phyloP scores from a whole-genome alignment of 768 basidiomycete genomes.

The Lentinula edodes region DNA sequence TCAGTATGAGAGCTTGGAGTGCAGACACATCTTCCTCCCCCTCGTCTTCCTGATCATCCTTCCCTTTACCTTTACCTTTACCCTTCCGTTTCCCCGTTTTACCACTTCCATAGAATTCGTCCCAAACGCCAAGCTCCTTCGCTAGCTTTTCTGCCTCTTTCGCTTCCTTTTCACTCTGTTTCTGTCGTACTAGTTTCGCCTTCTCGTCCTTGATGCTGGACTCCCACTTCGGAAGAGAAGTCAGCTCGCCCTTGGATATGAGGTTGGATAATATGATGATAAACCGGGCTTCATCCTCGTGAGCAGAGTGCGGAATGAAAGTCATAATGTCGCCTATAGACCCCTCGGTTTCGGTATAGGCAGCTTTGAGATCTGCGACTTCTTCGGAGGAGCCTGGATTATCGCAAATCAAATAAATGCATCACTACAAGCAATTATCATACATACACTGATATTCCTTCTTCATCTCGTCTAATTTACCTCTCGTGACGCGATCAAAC shows the following conservation, averaged over 20 bases:
- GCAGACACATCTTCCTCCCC: constrained; percentile 61
- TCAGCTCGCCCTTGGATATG: constrained; percentile 57
- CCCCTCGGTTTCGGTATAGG: constrained; percentile 70
- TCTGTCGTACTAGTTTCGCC: constrained; percentile 65
- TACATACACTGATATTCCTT: constrained; percentile 67
- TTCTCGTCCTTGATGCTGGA: constrained; percentile 74
- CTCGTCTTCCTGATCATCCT: constrained; percentile 22
- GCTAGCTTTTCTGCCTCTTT: constrained; percentile 80
- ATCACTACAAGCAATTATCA: neutral
- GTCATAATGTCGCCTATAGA: constrained; percentile 79
- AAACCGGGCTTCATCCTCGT: constrained; percentile 84
- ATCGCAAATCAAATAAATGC: neutral
- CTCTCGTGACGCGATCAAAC: constrained; percentile 82
- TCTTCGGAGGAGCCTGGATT: constrained; percentile 80
- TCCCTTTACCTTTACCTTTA: constrained; percentile 28
- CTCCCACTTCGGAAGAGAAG: constrained; percentile 57
- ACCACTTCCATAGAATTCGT: constrained; percentile 83
- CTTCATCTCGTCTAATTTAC: constrained; percentile 89
- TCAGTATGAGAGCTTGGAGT: constrained; percentile 77
- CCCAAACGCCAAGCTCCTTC: constrained; percentile 89
- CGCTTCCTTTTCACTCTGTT: constrained; percentile 74
- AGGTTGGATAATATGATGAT: constrained; percentile 60
- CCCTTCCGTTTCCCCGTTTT: constrained; percentile 55
- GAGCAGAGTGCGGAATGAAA: constrained; percentile 78
- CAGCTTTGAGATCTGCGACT: constrained; percentile 65